Conservation (phyloP, 176 grass and related monocot genomes). For the Bolboschoenus planiculmis region DNA sequence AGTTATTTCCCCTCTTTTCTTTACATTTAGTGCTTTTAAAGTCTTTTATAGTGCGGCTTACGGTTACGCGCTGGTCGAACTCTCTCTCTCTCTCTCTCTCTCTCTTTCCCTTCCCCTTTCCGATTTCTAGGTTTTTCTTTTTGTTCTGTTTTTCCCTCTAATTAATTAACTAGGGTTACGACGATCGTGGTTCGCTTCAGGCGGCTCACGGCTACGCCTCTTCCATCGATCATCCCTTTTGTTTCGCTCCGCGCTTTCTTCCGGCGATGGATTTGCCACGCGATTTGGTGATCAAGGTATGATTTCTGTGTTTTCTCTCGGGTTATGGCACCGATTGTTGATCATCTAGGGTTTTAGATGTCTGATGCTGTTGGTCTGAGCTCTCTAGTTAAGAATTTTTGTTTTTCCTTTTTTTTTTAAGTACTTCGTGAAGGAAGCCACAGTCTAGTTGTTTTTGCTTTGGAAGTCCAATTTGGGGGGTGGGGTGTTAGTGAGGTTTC, state of each 20-base stretch:
- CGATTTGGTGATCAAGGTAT: conserved; percentile 68
- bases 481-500: neutral
- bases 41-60: conserved; percentile 58
- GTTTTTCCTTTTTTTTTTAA: neutral
- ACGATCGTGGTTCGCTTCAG: conserved; percentile 24
- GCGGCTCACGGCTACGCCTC: conserved; percentile 23
- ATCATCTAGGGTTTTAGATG: conserved; percentile 15
- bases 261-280: conserved; percentile 18
- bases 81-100: neutral
- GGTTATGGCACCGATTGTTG: neutral
- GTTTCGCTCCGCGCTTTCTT: neutral
- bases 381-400: neutral
- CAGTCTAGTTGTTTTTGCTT: neutral
- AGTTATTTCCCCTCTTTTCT: conserved; percentile 1
- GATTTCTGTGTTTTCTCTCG: neutral
- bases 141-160: conserved; percentile 12
- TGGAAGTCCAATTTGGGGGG: neutral
- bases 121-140: neutral
- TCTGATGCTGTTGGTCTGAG: neutral
- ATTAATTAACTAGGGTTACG: conserved; percentile 25
- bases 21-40: neutral
- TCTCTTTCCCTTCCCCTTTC: no score
- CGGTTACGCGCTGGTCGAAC: conserved; percentile 52
- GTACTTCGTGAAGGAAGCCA: neutral
- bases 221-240: conserved; percentile 28